These are phyloP conservation scores for Penicillium roqueforti DNA, from an alignment of 495 filamentous ascomycete genomes.

Conservation along the genomic window DNA sequence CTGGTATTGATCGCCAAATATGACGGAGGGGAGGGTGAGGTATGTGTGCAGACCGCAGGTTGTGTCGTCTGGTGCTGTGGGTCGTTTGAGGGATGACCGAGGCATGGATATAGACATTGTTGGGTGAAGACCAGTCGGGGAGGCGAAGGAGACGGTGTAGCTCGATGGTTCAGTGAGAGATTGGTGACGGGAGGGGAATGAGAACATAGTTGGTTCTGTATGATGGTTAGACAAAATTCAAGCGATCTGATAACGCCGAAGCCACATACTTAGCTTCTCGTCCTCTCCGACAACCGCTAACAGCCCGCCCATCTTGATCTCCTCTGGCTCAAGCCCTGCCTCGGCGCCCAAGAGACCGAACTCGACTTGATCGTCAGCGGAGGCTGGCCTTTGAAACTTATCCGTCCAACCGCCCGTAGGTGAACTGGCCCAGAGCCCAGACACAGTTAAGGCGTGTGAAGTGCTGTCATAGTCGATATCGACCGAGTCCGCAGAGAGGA, in stretches of 20 bases:
- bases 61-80: conserved; percentile 32
- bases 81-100: conserved; percentile 25
- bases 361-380: conserved; percentile 55
- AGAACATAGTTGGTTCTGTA: conserved; percentile 71
- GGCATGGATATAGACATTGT: conserved; percentile 59
- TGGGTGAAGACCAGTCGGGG: conserved; percentile 84
- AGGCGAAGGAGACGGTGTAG: conserved; percentile 52
- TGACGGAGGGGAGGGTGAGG: conserved; percentile 73
- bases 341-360: conserved; percentile 77
- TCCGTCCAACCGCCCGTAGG: conserved; percentile 49
- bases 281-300: conserved; percentile 77
- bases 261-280: conserved; percentile 58
- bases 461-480: conserved; percentile 77
- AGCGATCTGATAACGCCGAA: neutral
- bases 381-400: conserved; percentile 34
- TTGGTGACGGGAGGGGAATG: conserved; percentile 87
- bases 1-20: conserved; percentile 89
- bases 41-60: conserved; percentile 76
- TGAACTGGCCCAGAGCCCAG: conserved; percentile 54
- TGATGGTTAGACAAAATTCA: neutral
- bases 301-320: conserved; percentile 73
- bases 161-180: conserved; percentile 39
- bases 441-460: conserved; percentile 59
- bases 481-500: conserved; percentile 56
- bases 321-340: conserved; percentile 58